Evolutionary conservation across 768 basidiomycete genomes (phyloP).

Genomic region (Boletus huronensis): DNA sequence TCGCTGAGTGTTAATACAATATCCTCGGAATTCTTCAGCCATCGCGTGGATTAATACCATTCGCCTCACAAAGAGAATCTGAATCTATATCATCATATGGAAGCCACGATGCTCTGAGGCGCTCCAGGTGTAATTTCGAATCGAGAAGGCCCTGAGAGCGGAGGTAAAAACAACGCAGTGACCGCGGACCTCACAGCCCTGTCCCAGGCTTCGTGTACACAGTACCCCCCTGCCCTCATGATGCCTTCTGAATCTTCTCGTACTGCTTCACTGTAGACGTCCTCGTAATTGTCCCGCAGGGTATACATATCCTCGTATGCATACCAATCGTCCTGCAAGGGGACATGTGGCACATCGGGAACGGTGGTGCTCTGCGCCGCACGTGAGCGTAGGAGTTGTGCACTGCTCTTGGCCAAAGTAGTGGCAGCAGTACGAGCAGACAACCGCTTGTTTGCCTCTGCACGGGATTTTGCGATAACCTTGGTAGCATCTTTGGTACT

Average conservation of each 20-base stretch:
- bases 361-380: constrained; percentile 63
- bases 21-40: neutral
- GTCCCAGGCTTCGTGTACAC: constrained; percentile 81
- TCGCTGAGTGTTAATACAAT: constrained; percentile 31
- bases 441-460: constrained; percentile 59
- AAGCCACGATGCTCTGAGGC: constrained; percentile 45
- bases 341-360: constrained; percentile 78
- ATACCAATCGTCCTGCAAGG: constrained; percentile 74
- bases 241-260: constrained; percentile 72
- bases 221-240: constrained; percentile 82
- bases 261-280: constrained; percentile 72
- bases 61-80: neutral
- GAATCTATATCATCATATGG: constrained; percentile 27
- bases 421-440: constrained; percentile 48
- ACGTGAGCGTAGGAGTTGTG: constrained; percentile 54
- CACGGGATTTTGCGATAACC: constrained; percentile 66
- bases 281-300: constrained; percentile 59
- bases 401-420: constrained; percentile 42
- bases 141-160: constrained; percentile 36
- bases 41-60: neutral
- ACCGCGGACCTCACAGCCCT: constrained; percentile 73
- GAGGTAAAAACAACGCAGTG: constrained; percentile 63
- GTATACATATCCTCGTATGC: constrained; percentile 67
- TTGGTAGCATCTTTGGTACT: constrained; percentile 68
- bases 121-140: neutral